phyloP scores from a whole-genome alignment of 768 basidiomycete species.

The Lactarius evosmus region DNA sequence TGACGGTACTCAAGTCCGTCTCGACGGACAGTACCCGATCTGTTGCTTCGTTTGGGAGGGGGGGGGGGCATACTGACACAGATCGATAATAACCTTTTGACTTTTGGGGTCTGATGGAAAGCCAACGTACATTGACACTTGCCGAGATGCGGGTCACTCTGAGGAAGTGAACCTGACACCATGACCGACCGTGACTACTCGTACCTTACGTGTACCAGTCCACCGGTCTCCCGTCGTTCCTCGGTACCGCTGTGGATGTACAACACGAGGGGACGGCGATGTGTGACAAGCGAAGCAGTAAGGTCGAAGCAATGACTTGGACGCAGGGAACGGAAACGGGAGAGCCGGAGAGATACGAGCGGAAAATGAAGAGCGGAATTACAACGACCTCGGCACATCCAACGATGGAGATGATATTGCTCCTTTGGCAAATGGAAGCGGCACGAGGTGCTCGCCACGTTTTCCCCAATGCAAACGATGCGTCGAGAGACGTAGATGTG shows the following conservation, averaged over 20 bases:
- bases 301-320: neutral
- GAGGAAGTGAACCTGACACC: neutral
- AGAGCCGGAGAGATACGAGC: neutral
- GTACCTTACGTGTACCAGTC: neutral
- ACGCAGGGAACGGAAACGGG: neutral
- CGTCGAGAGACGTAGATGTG: slow-evolving; percentile 1
- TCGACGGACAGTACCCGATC: neutral
- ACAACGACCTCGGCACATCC: slow-evolving; percentile 10
- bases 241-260: neutral
- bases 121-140: slow-evolving; percentile 1
- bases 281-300: slow-evolving; percentile 2
- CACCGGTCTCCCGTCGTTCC: neutral
- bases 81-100: slow-evolving; percentile 18
- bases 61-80: neutral
- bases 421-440: slow-evolving; percentile 4
- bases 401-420: slow-evolving; percentile 9
- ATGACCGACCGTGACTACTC: neutral
- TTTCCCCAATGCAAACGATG: neutral
- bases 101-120: slow-evolving; percentile 12
- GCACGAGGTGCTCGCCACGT: slow-evolving; percentile 13
- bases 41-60: neutral
- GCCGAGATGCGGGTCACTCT: slow-evolving; percentile 1
- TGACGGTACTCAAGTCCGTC: neutral
- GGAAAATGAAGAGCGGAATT: neutral
- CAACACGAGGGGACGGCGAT: neutral